Conservation (phyloP, 768 basidiomycete species). For the Phaeotremella fagi region DNA sequence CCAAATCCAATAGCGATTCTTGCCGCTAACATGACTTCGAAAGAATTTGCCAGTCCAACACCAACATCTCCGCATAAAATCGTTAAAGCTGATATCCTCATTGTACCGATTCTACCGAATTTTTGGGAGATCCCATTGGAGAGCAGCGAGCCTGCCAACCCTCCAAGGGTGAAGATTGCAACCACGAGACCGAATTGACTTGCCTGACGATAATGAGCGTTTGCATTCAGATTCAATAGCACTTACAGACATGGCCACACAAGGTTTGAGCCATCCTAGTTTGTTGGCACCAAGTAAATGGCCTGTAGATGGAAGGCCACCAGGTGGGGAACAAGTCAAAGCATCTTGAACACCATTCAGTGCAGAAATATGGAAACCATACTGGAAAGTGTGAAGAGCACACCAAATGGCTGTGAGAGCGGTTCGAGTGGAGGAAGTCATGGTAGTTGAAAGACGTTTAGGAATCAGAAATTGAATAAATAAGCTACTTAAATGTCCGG, state of each 20-base stretch:
- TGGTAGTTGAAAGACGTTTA: neutral
- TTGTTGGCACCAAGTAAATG: neutral
- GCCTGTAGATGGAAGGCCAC: conserved; percentile 7
- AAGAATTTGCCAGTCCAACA: conserved; percentile 19
- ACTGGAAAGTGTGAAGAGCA: conserved; percentile 36
- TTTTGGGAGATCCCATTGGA: conserved; percentile 15
- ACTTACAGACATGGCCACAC: conserved; percentile 35
- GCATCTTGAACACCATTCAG: conserved; percentile 76
- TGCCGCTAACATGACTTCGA: conserved; percentile 21
- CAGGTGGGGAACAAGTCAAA: conserved; percentile 25
- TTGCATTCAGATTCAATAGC: neutral
- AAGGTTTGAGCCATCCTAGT: conserved; percentile 12
- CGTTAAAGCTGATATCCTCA: conserved; percentile 17
- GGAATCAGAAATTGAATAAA: neutral
- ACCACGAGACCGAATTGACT: conserved; percentile 76
- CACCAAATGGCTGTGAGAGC: conserved; percentile 34
- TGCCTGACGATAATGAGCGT: conserved; percentile 6
- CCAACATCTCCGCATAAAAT: conserved; percentile 28
- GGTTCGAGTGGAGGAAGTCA: conserved; percentile 3
- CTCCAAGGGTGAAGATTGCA: conserved; percentile 78
- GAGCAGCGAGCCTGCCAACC: conserved; percentile 60
- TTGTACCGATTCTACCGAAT: conserved; percentile 27
- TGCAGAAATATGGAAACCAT: conserved; percentile 83
- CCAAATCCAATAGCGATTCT: conserved; percentile 42
- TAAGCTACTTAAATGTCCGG: too few species aligned